phyloP scores from a whole-genome alignment of 164 flowering plant species.

The Aristolochia contorta region DNA sequence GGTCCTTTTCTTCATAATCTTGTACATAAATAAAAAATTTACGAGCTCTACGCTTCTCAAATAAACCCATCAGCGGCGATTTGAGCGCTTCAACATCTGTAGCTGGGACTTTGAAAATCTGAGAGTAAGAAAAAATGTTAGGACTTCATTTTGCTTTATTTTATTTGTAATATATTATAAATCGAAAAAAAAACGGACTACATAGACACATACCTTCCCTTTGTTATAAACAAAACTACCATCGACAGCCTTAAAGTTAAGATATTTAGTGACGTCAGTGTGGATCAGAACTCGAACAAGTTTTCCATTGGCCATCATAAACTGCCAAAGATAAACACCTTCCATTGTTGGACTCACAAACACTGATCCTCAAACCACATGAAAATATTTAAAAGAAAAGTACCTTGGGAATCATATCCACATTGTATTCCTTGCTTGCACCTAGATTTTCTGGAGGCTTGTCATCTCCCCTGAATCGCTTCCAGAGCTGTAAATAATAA shows the following conservation, averaged over 20 bases:
- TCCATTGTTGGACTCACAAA: background rate
- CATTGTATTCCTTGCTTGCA: constrained; percentile 79
- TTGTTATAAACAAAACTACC: constrained; percentile 97
- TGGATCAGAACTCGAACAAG: constrained; percentile 90
- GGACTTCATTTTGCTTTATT: background rate
- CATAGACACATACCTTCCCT: constrained; percentile 49
- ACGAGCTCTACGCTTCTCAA: constrained; percentile 90
- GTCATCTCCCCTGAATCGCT: constrained; percentile 65
- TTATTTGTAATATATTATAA: background rate
- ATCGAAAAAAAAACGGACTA: background rate
- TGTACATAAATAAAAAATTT: constrained; percentile 94
- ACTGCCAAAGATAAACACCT: constrained; percentile 26
- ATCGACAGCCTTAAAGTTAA: constrained; percentile 93
- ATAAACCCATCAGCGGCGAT: constrained; percentile 85
- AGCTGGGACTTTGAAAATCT: constrained; percentile 94
- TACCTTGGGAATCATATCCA: constrained; percentile 96
- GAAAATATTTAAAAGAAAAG: background rate
- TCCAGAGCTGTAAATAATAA: constrained; percentile 61
- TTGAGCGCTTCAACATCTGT: constrained; percentile 94
- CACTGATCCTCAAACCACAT: background rate
- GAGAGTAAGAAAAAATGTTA: background rate
- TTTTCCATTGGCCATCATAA: constrained; percentile 90
- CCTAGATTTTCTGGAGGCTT: constrained; percentile 64
- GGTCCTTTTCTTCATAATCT: constrained; percentile 82
- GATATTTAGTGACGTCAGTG: constrained; percentile 86